These are phyloP conservation scores for Cnidoscolus chayamansa DNA, from an alignment of 441 rosid species.

Conservation along the genomic window DNA sequence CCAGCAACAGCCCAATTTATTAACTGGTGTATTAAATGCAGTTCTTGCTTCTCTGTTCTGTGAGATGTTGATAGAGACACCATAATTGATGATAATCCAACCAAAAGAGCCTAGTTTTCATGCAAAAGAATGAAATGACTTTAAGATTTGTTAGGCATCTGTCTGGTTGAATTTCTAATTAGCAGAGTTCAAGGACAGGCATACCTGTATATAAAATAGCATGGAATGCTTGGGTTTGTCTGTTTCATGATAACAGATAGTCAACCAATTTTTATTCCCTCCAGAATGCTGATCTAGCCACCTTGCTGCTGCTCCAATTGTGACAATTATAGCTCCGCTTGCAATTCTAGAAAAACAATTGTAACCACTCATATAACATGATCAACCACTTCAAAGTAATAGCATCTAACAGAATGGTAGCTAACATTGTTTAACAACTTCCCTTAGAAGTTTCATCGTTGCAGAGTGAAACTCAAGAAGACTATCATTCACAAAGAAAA, in stretches of 20 bases:
- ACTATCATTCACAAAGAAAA: background rate
- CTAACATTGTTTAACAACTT: background rate
- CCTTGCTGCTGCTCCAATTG: constrained; percentile 66
- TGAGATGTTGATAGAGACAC: constrained; percentile 83
- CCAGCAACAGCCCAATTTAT: constrained; percentile 82
- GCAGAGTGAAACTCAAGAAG: background rate
- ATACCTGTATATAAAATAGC: constrained; percentile 76
- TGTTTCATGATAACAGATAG: constrained; percentile 48
- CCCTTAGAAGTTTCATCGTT: background rate
- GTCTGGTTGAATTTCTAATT: constrained; percentile 2
- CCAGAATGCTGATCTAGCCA: constrained; percentile 66
- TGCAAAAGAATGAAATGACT: constrained; percentile 15
- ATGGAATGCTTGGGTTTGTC: constrained; percentile 47
- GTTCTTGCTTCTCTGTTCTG: constrained; percentile 81
- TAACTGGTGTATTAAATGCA: constrained; percentile 71
- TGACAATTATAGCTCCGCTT: constrained; percentile 67
- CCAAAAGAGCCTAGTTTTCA: constrained; percentile 61
- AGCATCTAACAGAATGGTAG: background rate
- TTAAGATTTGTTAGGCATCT: constrained; percentile 10
- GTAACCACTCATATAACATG: constrained; percentile 19
- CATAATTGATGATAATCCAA: constrained; percentile 73
- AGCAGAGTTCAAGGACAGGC: constrained; percentile 21
- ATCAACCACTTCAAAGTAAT: constrained; percentile 18
- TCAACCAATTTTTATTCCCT: constrained; percentile 67
- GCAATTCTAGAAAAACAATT: constrained; percentile 48